Evolutionary conservation across 768 basidiomycete genomes (phyloP).

Genomic region (Naganishia friedmannii): DNA sequence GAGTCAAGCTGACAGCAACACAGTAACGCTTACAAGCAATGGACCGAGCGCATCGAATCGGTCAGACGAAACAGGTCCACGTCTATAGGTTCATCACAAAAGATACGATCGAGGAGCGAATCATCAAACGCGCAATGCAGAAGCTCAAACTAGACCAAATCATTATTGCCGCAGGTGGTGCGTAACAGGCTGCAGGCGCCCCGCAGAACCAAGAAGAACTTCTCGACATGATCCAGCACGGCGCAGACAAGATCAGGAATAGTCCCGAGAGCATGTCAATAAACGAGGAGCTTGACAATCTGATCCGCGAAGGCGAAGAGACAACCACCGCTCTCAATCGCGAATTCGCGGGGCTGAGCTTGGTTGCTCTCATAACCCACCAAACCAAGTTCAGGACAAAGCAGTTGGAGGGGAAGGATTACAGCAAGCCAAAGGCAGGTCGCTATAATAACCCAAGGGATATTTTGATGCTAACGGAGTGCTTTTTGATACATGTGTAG

Average conservation of each 20-base stretch:
- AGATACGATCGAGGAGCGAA: slow-evolving; percentile 91
- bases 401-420: slow-evolving; percentile 95
- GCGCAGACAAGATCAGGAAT: slow-evolving; percentile 94
- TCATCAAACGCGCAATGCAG: slow-evolving; percentile 90
- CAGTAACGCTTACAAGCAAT: slow-evolving; percentile 98
- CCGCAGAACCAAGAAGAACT: slow-evolving; percentile 82
- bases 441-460: no score
- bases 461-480: no score
- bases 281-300: slow-evolving; percentile 87
- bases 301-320: slow-evolving; percentile 86
- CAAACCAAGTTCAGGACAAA: slow-evolving; percentile 81
- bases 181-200: slow-evolving; percentile 65
- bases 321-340: slow-evolving; percentile 80
- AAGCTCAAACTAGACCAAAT: slow-evolving; percentile 91
- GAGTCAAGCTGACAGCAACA: no score
- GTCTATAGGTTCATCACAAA: slow-evolving; percentile 94
- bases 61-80: slow-evolving; percentile 95
- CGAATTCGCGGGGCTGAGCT: slow-evolving; percentile 87
- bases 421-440: no score
- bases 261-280: slow-evolving; percentile 66
- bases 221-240: slow-evolving; percentile 96
- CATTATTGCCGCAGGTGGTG: slow-evolving; percentile 92
- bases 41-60: slow-evolving; percentile 95
- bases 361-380: slow-evolving; percentile 95
- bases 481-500: no score